Base-by-base conservation (phyloP, 345 rosid species). In the Bruguiera sexangula region DNA sequence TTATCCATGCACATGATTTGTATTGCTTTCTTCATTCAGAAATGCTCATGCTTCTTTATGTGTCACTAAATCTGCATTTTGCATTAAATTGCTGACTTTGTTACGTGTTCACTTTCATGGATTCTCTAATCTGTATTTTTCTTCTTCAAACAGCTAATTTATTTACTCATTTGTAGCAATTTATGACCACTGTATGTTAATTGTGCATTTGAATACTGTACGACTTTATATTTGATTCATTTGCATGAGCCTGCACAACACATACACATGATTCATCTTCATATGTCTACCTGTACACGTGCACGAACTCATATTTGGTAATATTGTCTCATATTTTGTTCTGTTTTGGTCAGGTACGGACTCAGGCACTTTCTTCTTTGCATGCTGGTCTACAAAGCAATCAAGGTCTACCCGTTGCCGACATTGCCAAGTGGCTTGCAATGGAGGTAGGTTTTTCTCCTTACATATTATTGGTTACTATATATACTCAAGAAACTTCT, bases 321-420 rank as follows among this genome's bases (percentile, higher is more conserved):
- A 56, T 24, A 31, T 56, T 62, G 29, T 60, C 61, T 69, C 63
- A 64, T 62, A 24, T 62, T 53, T 64, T 70, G 30, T 79, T 70
- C 55, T 73, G 6, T 81, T 82, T 78, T 68, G 27, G 81, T 70
- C 92, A 95, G 99, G 73, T 95, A 70, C 84, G 96, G 73, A 87
- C 97, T 73, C 96, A 85, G 77, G 98, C 96, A 51, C 89, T 95
- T 70, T 93, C 98, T 74, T 88, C 96, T 53, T 84, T 95, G 67
- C 92, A 90, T 81, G 75, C 85, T 79, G 89, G 92, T 75, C 86
- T 95, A 62, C 98, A 79, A 84, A 84, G 55, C 81, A 92, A 85
- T 73, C 97, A 92, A 85, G 99, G 99, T 78, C 82, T 90, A 72
- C 99, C 99, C 69, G 83, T 95, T 65, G 70, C 85, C 61, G 85